Evolutionary conservation across 2,329 filamentous ascomycete genomes (phyloP), one percentile per base, ranked within the genome.

Genomic region (Colletotrichum destructivum): DNA sequence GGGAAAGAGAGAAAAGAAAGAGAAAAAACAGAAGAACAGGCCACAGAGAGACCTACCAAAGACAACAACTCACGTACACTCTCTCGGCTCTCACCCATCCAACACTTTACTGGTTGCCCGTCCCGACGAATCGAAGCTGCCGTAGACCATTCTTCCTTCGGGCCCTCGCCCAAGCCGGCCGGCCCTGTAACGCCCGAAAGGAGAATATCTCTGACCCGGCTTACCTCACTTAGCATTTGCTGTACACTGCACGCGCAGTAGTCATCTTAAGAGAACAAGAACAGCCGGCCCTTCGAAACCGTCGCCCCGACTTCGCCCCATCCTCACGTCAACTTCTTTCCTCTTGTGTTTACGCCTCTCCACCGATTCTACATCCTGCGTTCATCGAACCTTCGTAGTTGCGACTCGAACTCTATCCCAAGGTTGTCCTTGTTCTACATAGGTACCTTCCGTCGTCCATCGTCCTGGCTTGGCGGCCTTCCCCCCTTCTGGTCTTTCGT

Each of bases 371-470:
- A 49, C 38, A 23, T 56, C 44, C 49, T 49, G 26, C 49, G 16
- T 42, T 38, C 35, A 26, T 63, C 61, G n/a, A 52, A 23, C 31
- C 21, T 9, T 8, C 31, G 8, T 8, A 35, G 31, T 35, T 35
- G 35, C 21, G 23, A 49, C 65, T 63, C 42, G n/a, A 35, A n/a
- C 15, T 15, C 26, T 57, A 11, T 49, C 18, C 64, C 51, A 57
- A 52, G 68, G 56, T 23, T 56, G 49, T 62, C 68, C 57, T 54
- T 57, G 68, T 46, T 38, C 54, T 44, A 38, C 54, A 61, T 11
- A 38, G 35, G 35, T 38, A 38, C 62, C 57, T 13, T 35, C 44
- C 57, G 44, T 46, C 52, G 59, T 52, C 44, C 63, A 13, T 61
- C 61, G 51, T 52, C 26, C 52, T 56, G 42, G 35, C 56, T 55